Base-by-base conservation (phyloP, 306 rosid species). In the Begonia fuchsioides region DNA sequence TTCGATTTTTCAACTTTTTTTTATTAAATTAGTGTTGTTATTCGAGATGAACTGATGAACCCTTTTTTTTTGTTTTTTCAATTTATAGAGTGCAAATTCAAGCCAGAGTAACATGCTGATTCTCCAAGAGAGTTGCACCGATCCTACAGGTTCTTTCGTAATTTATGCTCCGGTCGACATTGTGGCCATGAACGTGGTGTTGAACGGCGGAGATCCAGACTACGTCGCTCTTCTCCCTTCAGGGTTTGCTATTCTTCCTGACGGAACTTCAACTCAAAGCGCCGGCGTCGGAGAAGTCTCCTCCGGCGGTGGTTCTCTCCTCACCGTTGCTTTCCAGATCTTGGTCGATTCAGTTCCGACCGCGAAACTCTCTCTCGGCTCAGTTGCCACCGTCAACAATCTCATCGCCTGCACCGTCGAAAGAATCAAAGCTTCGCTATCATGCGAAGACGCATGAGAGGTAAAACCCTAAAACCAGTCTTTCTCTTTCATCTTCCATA, bases 101-200 rank as follows among this genome's bases (percentile, higher is more conserved):
- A 92, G 96, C 79, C 96, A 92, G 65, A 92, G 93, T 80, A 86
- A 86, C 85, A 92, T 82, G 96, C 62, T 92, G 57, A 82, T 85
- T 43, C 40, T 92, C 3, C 98, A 92, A 80, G 98, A 92, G 77
- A 79, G 98, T 55, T 70, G 87, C 81, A 79, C 80, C 0, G 96
- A 92, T 56, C 57, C 76, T 46, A 86, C 93, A 0, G 96, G 81
- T 0, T 75, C 93, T 0, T 92, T 79, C 53, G 96, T 92, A 0
- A 79, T 92, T 1, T 92, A 85, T 53, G 96, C 98, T 4, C 98
- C 98, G 0, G 96, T 92, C 0, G 98, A 92, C 39, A 77, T 82
- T 1, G 96, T 71, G 2, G 93, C 96, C 0, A 92, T 92, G 94
- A 86, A 92, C 49, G 78, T 82, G 0, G 98, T 92, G 12, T 73